Conservation (phyloP, 2,329 filamentous ascomycete genomes). For the Clonostachys solani region DNA sequence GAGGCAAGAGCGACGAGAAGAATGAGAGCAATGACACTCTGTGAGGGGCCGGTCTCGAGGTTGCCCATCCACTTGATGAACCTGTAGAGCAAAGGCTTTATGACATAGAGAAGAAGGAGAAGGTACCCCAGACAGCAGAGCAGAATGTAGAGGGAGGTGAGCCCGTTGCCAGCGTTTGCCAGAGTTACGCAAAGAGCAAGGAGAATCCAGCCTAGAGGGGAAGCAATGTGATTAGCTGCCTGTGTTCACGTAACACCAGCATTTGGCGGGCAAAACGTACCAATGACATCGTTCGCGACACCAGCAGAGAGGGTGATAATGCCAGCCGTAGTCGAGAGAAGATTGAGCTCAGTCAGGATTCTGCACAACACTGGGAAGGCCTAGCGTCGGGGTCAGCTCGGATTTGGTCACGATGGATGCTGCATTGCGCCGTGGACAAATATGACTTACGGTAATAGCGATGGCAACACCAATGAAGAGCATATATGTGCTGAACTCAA, state of each 20-base stretch:
- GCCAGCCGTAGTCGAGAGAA: constrained; percentile 78
- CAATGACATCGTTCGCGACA: constrained; percentile 78
- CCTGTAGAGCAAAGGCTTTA: constrained; percentile 73
- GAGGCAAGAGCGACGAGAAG: constrained; percentile 74
- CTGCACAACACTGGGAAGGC: constrained; percentile 89
- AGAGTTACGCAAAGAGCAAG: constrained; percentile 90
- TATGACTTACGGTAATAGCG: constrained; percentile 63
- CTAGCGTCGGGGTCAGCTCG: constrained; percentile 1
- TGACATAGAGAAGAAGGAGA: constrained; percentile 67
- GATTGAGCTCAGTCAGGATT: constrained; percentile 85
- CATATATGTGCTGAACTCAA: constrained; percentile 51
- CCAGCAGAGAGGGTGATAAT: constrained; percentile 87
- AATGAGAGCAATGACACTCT: constrained; percentile 78
- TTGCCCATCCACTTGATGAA: constrained; percentile 69
- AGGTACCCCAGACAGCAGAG: constrained; percentile 72
- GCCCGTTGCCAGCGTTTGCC: constrained; percentile 79
- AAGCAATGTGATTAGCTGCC: neutral
- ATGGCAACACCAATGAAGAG: constrained; percentile 88
- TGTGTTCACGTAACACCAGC: neutral
- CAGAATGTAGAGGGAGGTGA: constrained; percentile 82
- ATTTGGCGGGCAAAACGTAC: constrained; percentile 9
- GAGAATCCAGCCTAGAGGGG: constrained; percentile 64
- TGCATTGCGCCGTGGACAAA: neutral
- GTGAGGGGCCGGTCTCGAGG: constrained; percentile 82
- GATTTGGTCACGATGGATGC: neutral